phyloP scores from a whole-genome alignment of 2,329 filamentous ascomycete genomes.

The Colletotrichum euphorbiae region DNA sequence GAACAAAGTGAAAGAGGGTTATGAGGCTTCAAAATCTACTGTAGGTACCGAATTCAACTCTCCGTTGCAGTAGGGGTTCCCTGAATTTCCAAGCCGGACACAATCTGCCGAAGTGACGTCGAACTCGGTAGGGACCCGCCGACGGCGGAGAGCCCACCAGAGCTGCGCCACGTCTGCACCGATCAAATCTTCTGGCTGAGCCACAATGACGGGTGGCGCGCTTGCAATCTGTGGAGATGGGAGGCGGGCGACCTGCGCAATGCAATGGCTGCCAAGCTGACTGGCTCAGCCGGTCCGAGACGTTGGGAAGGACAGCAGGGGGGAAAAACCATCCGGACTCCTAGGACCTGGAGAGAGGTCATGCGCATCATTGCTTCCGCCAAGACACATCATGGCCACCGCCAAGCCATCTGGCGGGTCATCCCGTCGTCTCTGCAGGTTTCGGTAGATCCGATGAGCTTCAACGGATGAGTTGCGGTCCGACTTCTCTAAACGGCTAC shows the following conservation, averaged over 20 bases:
- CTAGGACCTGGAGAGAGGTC: not conserved
- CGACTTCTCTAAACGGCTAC: not conserved
- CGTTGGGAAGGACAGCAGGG: not conserved
- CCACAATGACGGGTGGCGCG: slow-evolving; percentile 13
- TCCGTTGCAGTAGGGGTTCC: not conserved
- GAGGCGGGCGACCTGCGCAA: not conserved
- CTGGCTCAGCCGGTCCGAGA: not conserved
- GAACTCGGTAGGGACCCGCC: not conserved
- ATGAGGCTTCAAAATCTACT: no score
- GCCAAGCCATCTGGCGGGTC: slow-evolving; percentile 22
- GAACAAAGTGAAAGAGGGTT: not conserved
- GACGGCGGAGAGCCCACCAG: not conserved
- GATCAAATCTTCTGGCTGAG: not conserved
- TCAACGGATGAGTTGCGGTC: not conserved
- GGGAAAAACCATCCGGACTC: slow-evolving; percentile 8
- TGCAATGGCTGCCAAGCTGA: not conserved
- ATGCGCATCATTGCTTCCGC: not conserved
- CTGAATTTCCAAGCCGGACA: slow-evolving; percentile 12
- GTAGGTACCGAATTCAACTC: not conserved
- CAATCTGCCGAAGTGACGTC: slow-evolving; percentile 33
- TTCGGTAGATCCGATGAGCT: slow-evolving; percentile 5
- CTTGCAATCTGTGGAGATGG: not conserved
- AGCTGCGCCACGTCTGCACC: not conserved
- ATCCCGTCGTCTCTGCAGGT: slow-evolving; percentile 23
- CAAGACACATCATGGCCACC: not conserved